Conservation (phyloP, 805 yeast species). For the Clavispora phyllophila region DNA sequence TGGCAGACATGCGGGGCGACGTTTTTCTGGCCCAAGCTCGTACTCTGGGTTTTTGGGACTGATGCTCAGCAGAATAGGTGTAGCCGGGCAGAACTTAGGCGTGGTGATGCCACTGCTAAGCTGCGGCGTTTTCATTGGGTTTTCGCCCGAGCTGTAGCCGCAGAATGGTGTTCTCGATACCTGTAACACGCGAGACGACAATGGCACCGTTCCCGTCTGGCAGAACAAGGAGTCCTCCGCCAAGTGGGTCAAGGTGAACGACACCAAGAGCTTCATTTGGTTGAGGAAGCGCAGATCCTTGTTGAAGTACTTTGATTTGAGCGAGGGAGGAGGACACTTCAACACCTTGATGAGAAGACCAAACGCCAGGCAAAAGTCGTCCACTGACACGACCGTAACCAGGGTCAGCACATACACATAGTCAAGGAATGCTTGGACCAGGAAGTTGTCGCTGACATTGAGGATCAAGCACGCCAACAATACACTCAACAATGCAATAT, state of each 20-base stretch:
- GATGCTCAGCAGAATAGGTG: conserved; percentile 17
- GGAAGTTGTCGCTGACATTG: conserved; percentile 26
- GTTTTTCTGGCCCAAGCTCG: background rate
- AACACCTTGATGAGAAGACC: conserved; percentile 30
- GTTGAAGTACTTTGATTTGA: conserved; percentile 41
- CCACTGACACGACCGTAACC: conserved; percentile 16
- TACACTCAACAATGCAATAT: conserved; percentile 41
- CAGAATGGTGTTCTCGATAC: conserved; percentile 3
- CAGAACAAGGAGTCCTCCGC: conserved; percentile 7
- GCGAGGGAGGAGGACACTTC: conserved; percentile 43
- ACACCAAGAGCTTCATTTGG: conserved; percentile 33
- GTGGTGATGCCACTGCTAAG: conserved; percentile 22
- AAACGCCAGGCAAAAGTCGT: conserved; percentile 12
- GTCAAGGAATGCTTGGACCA: conserved; percentile 18
- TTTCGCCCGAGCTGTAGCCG: background rate
- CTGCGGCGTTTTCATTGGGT: conserved; percentile 6
- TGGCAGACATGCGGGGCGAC: background rate
- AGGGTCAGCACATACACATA: conserved; percentile 11
- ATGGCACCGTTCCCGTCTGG: conserved; percentile 1
- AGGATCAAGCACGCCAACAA: conserved; percentile 36
- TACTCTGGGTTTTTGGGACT: conserved; percentile 13
- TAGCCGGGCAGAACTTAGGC: conserved; percentile 24
- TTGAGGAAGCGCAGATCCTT: conserved; percentile 30
- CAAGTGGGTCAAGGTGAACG: conserved; percentile 26
- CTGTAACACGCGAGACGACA: background rate